Evolutionary conservation across 2,329 filamentous ascomycete species (phyloP).

Genomic region (Pseudofabraea citricarpa): DNA sequence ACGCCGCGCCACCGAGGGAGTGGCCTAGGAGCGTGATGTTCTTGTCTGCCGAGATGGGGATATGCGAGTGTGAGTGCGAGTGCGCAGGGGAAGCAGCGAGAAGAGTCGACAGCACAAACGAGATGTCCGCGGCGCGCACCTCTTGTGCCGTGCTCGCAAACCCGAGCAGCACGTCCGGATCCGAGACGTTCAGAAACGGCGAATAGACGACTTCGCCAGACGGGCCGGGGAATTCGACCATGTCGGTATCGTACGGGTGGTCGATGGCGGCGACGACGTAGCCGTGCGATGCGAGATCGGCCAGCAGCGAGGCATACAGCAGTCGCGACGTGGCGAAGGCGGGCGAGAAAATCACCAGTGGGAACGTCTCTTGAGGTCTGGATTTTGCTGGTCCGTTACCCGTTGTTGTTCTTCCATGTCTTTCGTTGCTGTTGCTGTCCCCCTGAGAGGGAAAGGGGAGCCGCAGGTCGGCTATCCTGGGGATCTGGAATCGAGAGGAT

Average conservation of each 20-base stretch:
- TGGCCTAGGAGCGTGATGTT: slow-evolving; percentile 2
- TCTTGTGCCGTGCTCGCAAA: slow-evolving; percentile 5
- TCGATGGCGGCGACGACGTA: slow-evolving; percentile 38
- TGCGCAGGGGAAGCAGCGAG: background rate
- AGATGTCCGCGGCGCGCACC: slow-evolving; percentile 20
- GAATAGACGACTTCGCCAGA: slow-evolving; percentile 20
- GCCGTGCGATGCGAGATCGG: slow-evolving; percentile 34
- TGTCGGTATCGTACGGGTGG: slow-evolving; percentile 36
- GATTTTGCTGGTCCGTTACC: background rate
- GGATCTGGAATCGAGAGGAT: background rate
- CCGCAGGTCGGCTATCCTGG: background rate
- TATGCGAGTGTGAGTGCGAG: slow-evolving; percentile 17
- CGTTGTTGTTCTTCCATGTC: background rate
- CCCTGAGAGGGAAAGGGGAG: background rate
- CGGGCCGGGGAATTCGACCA: slow-evolving; percentile 35
- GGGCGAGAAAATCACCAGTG: slow-evolving; percentile 31
- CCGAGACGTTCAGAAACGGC: background rate
- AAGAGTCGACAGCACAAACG: slow-evolving; percentile 20
- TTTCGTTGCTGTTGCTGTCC: background rate
- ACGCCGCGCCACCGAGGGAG: slow-evolving; percentile 26
- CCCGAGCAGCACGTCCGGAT: background rate
- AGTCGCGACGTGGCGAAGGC: slow-evolving; percentile 30
- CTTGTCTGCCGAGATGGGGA: slow-evolving; percentile 17
- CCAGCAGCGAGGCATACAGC: slow-evolving; percentile 35
- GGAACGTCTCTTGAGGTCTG: slow-evolving; percentile 5